These are phyloP conservation scores for Fraxinus anomala DNA, from an alignment of 257 asterid genomes.

Conservation along the genomic window DNA sequence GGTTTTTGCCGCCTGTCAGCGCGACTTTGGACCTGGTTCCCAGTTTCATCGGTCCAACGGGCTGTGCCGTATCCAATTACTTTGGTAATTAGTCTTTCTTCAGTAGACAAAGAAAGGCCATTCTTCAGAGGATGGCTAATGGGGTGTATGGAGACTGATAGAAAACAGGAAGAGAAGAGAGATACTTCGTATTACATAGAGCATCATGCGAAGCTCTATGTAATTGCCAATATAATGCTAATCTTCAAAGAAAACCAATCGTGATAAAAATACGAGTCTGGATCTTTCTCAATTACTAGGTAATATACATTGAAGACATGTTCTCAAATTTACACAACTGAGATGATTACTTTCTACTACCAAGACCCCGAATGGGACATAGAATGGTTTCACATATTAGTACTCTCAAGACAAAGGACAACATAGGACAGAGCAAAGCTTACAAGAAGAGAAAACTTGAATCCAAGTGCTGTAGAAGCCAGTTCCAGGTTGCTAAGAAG, in stretches of 20 bases:
- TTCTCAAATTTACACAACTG: constrained; percentile 31
- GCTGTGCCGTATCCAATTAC: no score
- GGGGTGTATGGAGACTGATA: background rate
- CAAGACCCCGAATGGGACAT: constrained; percentile 12
- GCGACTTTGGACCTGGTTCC: no score
- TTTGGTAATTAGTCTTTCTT: no score
- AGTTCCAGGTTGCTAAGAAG: constrained; percentile 14
- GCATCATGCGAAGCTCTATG: no score
- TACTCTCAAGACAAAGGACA: constrained; percentile 27
- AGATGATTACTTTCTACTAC: constrained; percentile 24
- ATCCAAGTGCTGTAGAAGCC: constrained; percentile 8
- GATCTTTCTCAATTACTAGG: constrained; percentile 26
- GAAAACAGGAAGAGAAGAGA: background rate
- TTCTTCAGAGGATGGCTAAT: background rate
- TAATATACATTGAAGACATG: constrained; percentile 32
- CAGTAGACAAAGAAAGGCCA: no score
- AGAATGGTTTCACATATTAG: constrained; percentile 26
- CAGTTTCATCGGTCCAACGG: no score
- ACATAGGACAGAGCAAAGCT: constrained; percentile 23
- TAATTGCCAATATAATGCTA: background rate
- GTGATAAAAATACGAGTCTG: background rate
- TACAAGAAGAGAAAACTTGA: background rate
- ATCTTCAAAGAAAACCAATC: background rate
- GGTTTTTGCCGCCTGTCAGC: no score
- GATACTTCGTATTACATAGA: background rate